Conservation (phyloP, 148 eudicot genomes). For the Silene conica region DNA sequence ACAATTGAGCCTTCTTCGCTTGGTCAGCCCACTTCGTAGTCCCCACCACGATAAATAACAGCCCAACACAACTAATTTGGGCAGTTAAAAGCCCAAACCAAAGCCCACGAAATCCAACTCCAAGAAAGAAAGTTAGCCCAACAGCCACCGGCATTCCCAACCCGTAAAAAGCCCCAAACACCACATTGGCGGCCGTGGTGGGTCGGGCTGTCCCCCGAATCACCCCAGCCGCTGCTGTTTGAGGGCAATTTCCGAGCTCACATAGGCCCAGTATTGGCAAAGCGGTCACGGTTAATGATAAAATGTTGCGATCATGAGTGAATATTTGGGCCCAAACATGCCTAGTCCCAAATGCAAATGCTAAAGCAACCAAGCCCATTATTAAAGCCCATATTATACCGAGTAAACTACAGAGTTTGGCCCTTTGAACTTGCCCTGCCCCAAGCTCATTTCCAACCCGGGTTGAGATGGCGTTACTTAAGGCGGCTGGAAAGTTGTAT, state of each 20-base stretch:
- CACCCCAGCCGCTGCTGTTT: conserved; percentile 72
- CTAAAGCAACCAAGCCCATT: conserved; percentile 52
- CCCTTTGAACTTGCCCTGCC: conserved; percentile 47
- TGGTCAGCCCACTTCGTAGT: conserved; percentile 71
- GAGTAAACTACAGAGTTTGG: conserved; percentile 41
- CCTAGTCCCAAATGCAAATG: conserved; percentile 43
- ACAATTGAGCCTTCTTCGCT: conserved; percentile 56
- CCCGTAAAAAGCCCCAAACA: conserved; percentile 55
- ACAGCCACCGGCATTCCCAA: conserved; percentile 69
- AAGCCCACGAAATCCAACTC: conserved; percentile 63
- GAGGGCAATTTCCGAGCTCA: conserved; percentile 83
- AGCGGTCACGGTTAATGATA: conserved; percentile 50
- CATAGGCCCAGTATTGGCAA: conserved; percentile 65
- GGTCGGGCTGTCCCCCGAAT: conserved; percentile 73
- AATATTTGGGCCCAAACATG: conserved; percentile 56
- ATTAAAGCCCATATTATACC: conserved; percentile 38
- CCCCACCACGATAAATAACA: conserved; percentile 74
- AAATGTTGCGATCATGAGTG: conserved; percentile 42
- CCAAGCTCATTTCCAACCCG: conserved; percentile 83
- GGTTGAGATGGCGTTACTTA: conserved; percentile 70
- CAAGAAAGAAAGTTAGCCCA: conserved; percentile 46
- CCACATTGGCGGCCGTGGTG: conserved; percentile 55
- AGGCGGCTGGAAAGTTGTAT: conserved; percentile 65
- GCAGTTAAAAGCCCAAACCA: conserved; percentile 70
- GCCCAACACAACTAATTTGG: conserved; percentile 69